Conservation (phyloP, 768 basidiomycete species). For the Lentinula aciculospora region DNA sequence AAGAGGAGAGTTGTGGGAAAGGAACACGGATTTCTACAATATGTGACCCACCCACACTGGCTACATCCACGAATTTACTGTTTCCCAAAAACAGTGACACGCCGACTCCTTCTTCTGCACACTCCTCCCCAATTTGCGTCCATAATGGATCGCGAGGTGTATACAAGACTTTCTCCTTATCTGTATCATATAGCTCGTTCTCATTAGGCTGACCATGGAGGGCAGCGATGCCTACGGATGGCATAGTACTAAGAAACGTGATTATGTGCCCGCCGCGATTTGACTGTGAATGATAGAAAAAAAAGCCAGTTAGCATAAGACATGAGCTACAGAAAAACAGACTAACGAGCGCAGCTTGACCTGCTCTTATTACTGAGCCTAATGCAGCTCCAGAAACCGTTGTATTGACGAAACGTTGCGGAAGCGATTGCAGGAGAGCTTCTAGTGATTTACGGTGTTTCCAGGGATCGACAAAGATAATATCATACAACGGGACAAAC, state of each 20-base stretch:
- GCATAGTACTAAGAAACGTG: slow-evolving; percentile 63
- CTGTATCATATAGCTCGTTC: slow-evolving; percentile 66
- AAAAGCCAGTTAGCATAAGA: slow-evolving; percentile 1
- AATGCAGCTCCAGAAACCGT: slow-evolving; percentile 55
- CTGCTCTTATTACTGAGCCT: slow-evolving; percentile 70
- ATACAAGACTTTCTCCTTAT: slow-evolving; percentile 83
- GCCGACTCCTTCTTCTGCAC: slow-evolving; percentile 84
- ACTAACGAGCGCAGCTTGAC: slow-evolving; percentile 68
- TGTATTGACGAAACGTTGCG: slow-evolving; percentile 50
- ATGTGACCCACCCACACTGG: slow-evolving; percentile 61
- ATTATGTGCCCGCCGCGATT: slow-evolving; percentile 75
- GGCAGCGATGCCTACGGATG: slow-evolving; percentile 69
- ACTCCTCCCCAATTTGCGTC: slow-evolving; percentile 81
- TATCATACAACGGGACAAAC: slow-evolving; percentile 70
- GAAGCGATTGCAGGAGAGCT: slow-evolving; percentile 58
- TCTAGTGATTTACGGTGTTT: slow-evolving; percentile 64
- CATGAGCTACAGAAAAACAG: not conserved
- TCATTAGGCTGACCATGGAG: slow-evolving; percentile 56
- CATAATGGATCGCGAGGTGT: slow-evolving; percentile 73
- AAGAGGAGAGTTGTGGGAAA: not conserved
- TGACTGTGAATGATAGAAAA: slow-evolving; percentile 31
- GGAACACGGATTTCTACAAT: not conserved
- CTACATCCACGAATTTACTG: slow-evolving; percentile 76
- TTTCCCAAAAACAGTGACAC: slow-evolving; percentile 87
- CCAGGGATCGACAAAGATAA: slow-evolving; percentile 71